These are phyloP conservation scores for Zymoseptoria brevis DNA, from an alignment of 2,329 filamentous ascomycete genomes.

Conservation along the genomic window DNA sequence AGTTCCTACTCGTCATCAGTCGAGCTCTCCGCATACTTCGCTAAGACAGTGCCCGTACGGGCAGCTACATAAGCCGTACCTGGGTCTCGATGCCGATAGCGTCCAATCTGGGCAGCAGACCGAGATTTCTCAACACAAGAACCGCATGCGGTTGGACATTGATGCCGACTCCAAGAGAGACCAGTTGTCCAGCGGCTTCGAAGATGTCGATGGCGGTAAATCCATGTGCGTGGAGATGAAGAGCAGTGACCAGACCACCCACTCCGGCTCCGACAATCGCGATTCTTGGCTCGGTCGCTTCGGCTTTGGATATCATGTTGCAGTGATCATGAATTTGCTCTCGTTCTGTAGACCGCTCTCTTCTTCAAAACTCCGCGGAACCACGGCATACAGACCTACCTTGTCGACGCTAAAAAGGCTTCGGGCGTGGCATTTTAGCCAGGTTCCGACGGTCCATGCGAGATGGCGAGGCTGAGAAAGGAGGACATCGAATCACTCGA, in stretches of 20 bases:
- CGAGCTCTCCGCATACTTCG: background rate
- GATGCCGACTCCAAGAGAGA: conserved; percentile 40
- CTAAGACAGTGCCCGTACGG: background rate
- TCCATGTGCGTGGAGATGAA: conserved; percentile 45
- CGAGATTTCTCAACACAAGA: conserved; percentile 38
- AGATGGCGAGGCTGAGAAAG: background rate
- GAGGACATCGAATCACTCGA: background rate
- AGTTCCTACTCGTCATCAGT: conserved; percentile 25
- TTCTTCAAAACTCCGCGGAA: background rate
- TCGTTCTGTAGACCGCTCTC: background rate
- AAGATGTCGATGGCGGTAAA: conserved; percentile 43
- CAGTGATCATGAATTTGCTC: background rate
- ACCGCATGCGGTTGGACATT: conserved; percentile 42
- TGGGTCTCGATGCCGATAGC: conserved; percentile 35
- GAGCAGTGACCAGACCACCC: conserved; percentile 47
- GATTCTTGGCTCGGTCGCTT: conserved; percentile 20
- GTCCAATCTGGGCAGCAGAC: conserved; percentile 35
- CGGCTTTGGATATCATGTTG: background rate
- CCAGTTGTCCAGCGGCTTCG: conserved; percentile 36
- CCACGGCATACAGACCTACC: background rate
- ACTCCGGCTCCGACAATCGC: conserved; percentile 44
- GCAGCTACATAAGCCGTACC: background rate
- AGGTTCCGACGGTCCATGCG: background rate
- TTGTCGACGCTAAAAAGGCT: background rate
- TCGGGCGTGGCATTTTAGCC: background rate